phyloP scores from a whole-genome alignment of 148 eudicot genomes.

The Vaccinium darrowii region DNA sequence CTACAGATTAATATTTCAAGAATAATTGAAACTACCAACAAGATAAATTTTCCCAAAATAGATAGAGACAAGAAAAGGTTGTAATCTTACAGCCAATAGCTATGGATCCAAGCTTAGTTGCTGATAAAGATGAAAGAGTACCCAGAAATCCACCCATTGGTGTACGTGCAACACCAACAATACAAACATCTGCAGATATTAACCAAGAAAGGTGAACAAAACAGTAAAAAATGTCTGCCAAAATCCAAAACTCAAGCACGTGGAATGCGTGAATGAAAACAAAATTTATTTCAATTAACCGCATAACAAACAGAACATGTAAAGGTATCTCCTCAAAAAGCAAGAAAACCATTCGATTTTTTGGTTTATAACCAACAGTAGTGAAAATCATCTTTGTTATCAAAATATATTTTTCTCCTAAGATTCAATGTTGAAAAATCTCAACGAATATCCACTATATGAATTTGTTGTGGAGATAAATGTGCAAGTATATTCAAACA shows the following conservation, averaged over 20 bases:
- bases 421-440: background rate
- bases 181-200: slow-evolving; percentile 73
- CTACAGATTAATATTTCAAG: slow-evolving; percentile 35
- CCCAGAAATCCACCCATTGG: slow-evolving; percentile 98
- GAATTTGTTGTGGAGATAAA: background rate
- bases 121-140: slow-evolving; percentile 75
- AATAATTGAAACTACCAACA: slow-evolving; percentile 4
- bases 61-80: background rate
- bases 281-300: background rate
- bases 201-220: slow-evolving; percentile 3
- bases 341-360: background rate
- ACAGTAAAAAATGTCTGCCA: background rate
- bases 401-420: background rate
- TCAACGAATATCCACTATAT: background rate
- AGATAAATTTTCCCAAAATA: background rate
- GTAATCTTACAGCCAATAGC: slow-evolving; percentile 69
- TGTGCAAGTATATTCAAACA: background rate
- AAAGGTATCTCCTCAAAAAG: background rate
- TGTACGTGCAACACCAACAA: slow-evolving; percentile 97
- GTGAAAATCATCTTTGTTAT: background rate
- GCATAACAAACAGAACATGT: slow-evolving; percentile 4
- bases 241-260: background rate
- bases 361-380: background rate
- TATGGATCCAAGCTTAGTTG: slow-evolving; percentile 88
- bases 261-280: background rate